Evolutionary conservation across 2,329 filamentous ascomycete species (phyloP), one percentile per base, ranked within the genome.

Genomic region (Proliferodiscus dingleyae): DNA sequence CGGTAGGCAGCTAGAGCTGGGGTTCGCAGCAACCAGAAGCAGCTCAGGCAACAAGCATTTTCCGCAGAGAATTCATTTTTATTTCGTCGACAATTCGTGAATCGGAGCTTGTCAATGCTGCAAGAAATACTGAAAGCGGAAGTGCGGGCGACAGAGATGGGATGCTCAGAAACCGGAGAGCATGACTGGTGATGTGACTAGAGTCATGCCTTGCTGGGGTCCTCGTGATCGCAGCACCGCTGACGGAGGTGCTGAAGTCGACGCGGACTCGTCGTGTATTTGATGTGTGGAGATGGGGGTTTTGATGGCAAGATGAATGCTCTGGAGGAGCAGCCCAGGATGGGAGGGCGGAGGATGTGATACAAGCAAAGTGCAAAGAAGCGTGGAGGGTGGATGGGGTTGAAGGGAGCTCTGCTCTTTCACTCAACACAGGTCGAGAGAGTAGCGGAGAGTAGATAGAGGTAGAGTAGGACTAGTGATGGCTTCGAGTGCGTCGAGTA

Each of bases 211-310:
- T 13, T 18, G 8, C 13, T 21, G 9, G 40, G 39, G 47, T 37
- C 47, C 55, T 58, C 53, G 55, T 58, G 54, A 58, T 53, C 49
- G 48, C 22, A 56, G 54, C 52, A 54, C 52, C 52, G 52, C 21
- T 26, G 13, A n/a, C 5, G 29, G 29, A 32, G 29, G 7, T 13
- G n/a, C n/a, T 7, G 5, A 15, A 15, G 9, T 13, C 29, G n/a
- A 32, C 29, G 29, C 29, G 18, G 32, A 15, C 30, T n/a, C 11
- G 7, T 15, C 4, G n/a, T n/a, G n/a, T n/a, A n/a, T n/a, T n/a
- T n/a, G n/a, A n/a, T n/a, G n/a, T n/a, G n/a, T n/a, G n/a, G n/a
- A n/a, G n/a, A n/a, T n/a, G n/a, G n/a, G n/a, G n/a, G n/a, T n/a
- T n/a, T n/a, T n/a, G n/a, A n/a, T n/a, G n/a, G n/a, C n/a, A n/a